These are phyloP conservation scores for Plasmopara muralis DNA, from an alignment of 352 stramenopile species.

Conservation along the genomic window DNA sequence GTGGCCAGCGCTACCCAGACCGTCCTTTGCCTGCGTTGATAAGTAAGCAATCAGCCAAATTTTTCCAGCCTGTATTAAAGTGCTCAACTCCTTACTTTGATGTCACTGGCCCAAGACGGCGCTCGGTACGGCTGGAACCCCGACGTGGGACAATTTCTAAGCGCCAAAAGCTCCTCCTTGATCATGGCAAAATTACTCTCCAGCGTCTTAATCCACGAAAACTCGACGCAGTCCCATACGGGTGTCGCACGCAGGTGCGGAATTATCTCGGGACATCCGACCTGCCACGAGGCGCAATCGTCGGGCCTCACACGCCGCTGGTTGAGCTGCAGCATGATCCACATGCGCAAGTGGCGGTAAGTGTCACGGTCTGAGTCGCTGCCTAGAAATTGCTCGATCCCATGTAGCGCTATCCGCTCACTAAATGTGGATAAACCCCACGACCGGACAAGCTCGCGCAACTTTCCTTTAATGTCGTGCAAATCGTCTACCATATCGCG, in stretches of 20 bases:
- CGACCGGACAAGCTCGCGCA: conserved; percentile 29
- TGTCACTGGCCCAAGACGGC: conserved; percentile 12
- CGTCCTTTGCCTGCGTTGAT: too few relatives aligned
- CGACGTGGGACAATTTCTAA: conserved; percentile 27
- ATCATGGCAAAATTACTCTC: conserved; percentile 22
- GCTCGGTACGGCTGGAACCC: conserved; percentile 76
- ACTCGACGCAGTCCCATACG: too few relatives aligned
- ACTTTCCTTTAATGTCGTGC: too few relatives aligned
- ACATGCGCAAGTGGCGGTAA: conserved; percentile 44
- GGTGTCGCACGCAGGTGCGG: too few relatives aligned
- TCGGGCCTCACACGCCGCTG: conserved; percentile 12
- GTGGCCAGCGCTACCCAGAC: conserved; percentile 17
- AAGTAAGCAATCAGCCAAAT: too few relatives aligned
- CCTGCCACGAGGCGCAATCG: too few relatives aligned
- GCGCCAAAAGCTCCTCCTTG: conserved; percentile 50
- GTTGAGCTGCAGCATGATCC: conserved; percentile 71
- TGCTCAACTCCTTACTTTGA: too few relatives aligned
- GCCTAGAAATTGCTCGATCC: conserved; percentile 31
- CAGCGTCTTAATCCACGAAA: too few relatives aligned
- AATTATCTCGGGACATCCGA: too few relatives aligned
- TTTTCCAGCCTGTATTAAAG: too few relatives aligned
- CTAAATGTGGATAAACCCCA: conserved; percentile 69
- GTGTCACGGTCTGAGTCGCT: conserved; percentile 17
- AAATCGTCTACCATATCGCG: too few relatives aligned
- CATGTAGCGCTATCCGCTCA: conserved; percentile 54